Conservation (phyloP, 2,329 filamentous ascomycete genomes). For the Fusarium nematophilum region DNA sequence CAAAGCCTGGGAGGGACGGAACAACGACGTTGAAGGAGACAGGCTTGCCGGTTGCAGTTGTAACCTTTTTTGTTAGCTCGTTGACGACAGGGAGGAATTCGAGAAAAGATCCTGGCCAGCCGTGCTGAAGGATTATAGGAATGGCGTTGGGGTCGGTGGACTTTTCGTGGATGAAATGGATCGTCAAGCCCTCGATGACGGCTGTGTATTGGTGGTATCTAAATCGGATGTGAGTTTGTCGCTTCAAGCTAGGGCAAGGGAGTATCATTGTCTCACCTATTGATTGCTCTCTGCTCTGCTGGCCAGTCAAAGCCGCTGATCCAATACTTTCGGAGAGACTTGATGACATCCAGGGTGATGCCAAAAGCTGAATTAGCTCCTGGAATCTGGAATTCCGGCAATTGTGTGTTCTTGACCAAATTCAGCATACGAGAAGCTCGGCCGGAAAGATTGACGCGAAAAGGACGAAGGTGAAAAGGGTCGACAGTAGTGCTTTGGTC, state of each 20-base stretch:
- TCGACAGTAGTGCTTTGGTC: too few relatives aligned
- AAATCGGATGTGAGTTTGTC: too few relatives aligned
- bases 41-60: neutral
- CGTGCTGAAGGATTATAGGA: slow-evolving; percentile 55
- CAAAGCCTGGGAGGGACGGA: slow-evolving; percentile 54
- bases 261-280: slow-evolving; percentile 19
- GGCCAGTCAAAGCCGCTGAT: slow-evolving; percentile 32
- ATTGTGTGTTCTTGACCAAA: slow-evolving; percentile 19
- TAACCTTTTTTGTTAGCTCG: neutral
- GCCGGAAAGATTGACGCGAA: slow-evolving; percentile 17
- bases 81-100: slow-evolving; percentile 50
- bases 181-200: slow-evolving; percentile 22
- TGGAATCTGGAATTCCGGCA: slow-evolving; percentile 15
- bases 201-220: slow-evolving; percentile 12
- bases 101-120: slow-evolving; percentile 58
- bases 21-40: slow-evolving; percentile 37
- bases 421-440: slow-evolving; percentile 22
- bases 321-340: slow-evolving; percentile 26
- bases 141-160: slow-evolving; percentile 45
- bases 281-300: slow-evolving; percentile 27
- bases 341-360: slow-evolving; percentile 21
- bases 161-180: slow-evolving; percentile 42
- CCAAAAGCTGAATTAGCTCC: slow-evolving; percentile 15
- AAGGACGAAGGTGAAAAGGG: too few relatives aligned
- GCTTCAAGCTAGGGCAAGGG: neutral